Base-by-base conservation (phyloP, 192 early-diverging fungal species). In the Chytriomyces confervae region DNA sequence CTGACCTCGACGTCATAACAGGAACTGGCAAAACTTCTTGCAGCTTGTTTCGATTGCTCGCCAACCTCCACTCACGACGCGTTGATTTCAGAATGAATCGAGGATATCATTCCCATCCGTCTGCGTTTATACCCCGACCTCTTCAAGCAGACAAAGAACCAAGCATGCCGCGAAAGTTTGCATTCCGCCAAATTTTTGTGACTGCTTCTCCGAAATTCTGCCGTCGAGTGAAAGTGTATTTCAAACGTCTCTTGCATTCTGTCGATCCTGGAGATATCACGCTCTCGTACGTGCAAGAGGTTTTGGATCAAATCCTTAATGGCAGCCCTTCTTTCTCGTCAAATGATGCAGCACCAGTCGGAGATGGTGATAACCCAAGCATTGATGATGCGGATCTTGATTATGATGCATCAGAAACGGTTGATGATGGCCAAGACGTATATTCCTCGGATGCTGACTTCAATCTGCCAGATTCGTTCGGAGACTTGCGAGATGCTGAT, bases 171-270 rank as follows among this genome's bases (percentile, higher is more conserved):
- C 73, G 24, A 27, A 61, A 45, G 44, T 24, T 11, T 16, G 11
- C 50, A 4, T 72, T 80, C 7, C 77, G 69, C 11, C 79, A 80
- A 53, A 62, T 80, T 44, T 80, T 80, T 77, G 69, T 80, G 5
- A 80, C 79, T 8, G 79, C 79, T 2, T 78, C 76, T 51, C 79
- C 79, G 8, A 69, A 67, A 24, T 80, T 80, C 47, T 80, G 79
- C 50, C 46, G 27, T n/a, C 76, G 77, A n/a, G 76, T 80, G 13
- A 24, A 71, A 29, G 43, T 7, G 11, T 80, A 80, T 46, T 80
- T 73, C 49, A 23, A 27, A 73, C 50, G 51, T 2, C 49, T 80
- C 9, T 16, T 47, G 44, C 45, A 77, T n/a, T 47, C 73, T 57
- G 67, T 75, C 11, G 11, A 16, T 16, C 43, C 29, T 5, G 62